Conservation (phyloP, 2,329 filamentous ascomycete genomes). For the Botryotinia globosa region DNA sequence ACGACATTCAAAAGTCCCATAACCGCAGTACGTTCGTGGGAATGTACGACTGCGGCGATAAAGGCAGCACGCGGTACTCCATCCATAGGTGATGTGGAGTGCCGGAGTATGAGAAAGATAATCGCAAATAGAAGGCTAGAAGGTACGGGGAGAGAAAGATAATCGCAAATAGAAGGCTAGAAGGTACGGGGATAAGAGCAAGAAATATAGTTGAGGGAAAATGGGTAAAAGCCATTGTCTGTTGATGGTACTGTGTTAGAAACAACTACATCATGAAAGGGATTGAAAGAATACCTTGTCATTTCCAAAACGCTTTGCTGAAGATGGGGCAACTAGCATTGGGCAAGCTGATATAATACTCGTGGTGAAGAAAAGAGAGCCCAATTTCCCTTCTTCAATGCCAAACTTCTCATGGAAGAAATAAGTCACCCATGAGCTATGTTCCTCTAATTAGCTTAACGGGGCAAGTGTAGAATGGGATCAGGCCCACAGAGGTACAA, state of each 20-base stretch:
- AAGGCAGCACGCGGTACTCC: constrained; percentile 68
- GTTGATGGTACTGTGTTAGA: not conserved
- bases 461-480: not conserved
- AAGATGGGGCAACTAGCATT: constrained; percentile 52
- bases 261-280: constrained; percentile 30
- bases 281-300: constrained; percentile 51
- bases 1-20: constrained; percentile 69
- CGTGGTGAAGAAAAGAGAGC: constrained; percentile 54
- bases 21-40: constrained; percentile 66
- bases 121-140: constrained; percentile 53
- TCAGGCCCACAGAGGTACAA: constrained; percentile 57
- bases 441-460: constrained; percentile 41
- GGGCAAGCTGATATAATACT: constrained; percentile 51
- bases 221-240: constrained; percentile 75
- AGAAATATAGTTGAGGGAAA: constrained; percentile 66
- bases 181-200: constrained; percentile 58
- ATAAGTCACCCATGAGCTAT: constrained; percentile 57
- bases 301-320: constrained; percentile 57
- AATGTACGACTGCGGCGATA: constrained; percentile 60
- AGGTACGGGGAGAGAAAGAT: constrained; percentile 60
- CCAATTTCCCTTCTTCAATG: constrained; percentile 50
- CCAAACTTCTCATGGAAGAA: constrained; percentile 52
- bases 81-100: constrained; percentile 67
- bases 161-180: constrained; percentile 52
- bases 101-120: constrained; percentile 58